Evolutionary conservation across 2,329 filamentous ascomycete species (phyloP).

Genomic region (Sporothrix mexicana): DNA sequence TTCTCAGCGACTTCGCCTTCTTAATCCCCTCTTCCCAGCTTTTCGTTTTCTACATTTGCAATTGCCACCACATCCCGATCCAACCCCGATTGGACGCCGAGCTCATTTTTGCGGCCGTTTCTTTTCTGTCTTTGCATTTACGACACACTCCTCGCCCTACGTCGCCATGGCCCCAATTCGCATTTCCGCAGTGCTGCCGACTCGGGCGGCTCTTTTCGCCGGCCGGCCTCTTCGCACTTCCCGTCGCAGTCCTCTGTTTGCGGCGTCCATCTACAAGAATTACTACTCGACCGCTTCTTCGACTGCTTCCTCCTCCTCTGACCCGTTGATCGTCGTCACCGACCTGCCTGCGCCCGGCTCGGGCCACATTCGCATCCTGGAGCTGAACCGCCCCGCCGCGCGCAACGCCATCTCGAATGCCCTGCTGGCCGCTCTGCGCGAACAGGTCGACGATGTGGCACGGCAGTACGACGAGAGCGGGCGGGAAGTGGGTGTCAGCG

Average conservation of each 20-base stretch:
- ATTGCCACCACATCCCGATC: not conserved
- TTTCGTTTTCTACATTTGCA: not conserved
- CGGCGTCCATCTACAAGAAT: constrained; percentile 31
- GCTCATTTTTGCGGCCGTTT: not conserved
- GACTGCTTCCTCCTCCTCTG: constrained; percentile 41
- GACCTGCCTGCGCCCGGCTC: constrained; percentile 77
- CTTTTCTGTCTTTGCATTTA: not conserved
- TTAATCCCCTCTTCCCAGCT: not conserved
- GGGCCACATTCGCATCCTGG: constrained; percentile 85
- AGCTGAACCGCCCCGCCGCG: constrained; percentile 81
- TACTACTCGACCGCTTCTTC: constrained; percentile 40
- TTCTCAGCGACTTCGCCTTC: not conserved
- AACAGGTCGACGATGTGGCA: constrained; percentile 75
- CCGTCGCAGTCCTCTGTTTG: constrained; percentile 42
- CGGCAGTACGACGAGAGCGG: constrained; percentile 63
- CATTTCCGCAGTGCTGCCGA: constrained; percentile 22
- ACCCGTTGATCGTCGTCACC: constrained; percentile 69
- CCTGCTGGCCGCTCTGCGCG: constrained; percentile 73
- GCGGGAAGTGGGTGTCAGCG: constrained; percentile 56
- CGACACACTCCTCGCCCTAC: not conserved
- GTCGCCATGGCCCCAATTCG: constrained; percentile 22
- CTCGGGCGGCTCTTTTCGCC: constrained; percentile 60
- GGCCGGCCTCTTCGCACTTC: constrained; percentile 71
- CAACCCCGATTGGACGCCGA: not conserved
- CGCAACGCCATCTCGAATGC: constrained; percentile 89